Percentiles rank a stretch among this genome's conserved stretches.
Conservation (phyloP, 73 alveolate genomes). For the Paramecium caudatum region DNA sequence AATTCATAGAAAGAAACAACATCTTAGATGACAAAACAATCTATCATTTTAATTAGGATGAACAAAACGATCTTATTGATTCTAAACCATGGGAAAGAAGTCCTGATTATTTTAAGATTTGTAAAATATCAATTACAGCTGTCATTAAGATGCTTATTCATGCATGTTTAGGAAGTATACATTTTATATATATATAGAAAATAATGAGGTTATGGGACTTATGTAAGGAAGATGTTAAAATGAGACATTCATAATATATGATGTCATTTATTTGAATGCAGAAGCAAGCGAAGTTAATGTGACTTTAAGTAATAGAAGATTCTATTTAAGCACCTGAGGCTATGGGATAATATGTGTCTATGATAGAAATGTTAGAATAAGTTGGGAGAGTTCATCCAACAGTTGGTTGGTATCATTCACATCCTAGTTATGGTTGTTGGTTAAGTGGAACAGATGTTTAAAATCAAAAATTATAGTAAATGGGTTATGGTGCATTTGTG, state of each 20-base stretch:
- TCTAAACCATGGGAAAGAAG: constrained; percentile 77
- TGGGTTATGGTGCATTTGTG: constrained; percentile 62
- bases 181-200: not conserved
- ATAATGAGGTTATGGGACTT: constrained; percentile 96
- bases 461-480: constrained; percentile 66
- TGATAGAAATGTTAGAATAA: not conserved
- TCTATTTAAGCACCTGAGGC: constrained; percentile 34
- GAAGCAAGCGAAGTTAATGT: constrained; percentile 83
- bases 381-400: constrained; percentile 81
- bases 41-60: constrained; percentile 76
- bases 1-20: constrained; percentile 4
- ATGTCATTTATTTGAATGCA: constrained; percentile 96
- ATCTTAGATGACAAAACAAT: not conserved
- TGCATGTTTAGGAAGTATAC: constrained; percentile 91
- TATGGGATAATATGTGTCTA: not conserved
- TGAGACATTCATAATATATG: constrained; percentile 93
- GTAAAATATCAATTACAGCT: constrained; percentile 90
- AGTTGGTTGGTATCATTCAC: constrained; percentile 99
- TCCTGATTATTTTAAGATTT: constrained; percentile 87
- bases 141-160: constrained; percentile 96
- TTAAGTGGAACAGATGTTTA: constrained; percentile 97
- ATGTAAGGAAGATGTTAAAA: constrained; percentile 96
- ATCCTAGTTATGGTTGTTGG: constrained; percentile 99
- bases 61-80: constrained; percentile 70
- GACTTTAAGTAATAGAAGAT: not conserved